Percentiles rank a stretch among this genome's conserved stretches.
phyloP scores from a whole-genome alignment of 306 rosid genomes.

The Cicer cuneatum region DNA sequence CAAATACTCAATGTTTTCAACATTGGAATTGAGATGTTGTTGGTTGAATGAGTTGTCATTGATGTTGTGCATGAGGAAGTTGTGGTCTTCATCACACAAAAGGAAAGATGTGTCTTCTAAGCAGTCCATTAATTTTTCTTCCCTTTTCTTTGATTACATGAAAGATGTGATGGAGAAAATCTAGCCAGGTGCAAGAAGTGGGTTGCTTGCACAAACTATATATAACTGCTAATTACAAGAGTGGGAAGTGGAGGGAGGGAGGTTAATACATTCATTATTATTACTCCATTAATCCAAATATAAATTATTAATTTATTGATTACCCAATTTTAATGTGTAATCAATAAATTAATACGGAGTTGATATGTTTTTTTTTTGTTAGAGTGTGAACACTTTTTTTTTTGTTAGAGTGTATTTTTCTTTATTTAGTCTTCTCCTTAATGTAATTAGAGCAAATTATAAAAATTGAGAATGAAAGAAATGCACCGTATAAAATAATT shows the following conservation, averaged over 20 bases:
- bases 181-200: not conserved
- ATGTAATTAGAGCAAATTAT: too few species aligned
- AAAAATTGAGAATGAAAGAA: too few species aligned
- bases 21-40: not conserved
- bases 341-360: too few species aligned
- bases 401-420: too few species aligned
- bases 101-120: not conserved
- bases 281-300: not conserved
- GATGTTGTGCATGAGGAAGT: not conserved
- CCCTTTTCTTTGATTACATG: not conserved
- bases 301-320: slow-evolving; percentile 22
- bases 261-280: not conserved
- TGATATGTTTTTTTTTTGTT: too few species aligned
- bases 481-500: too few species aligned
- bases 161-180: not conserved
- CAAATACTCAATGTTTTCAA: not conserved
- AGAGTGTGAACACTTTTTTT: too few species aligned
- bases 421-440: too few species aligned
- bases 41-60: not conserved
- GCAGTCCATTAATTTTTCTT: not conserved
- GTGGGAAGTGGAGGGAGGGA: not conserved
- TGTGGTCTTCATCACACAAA: slow-evolving; percentile 1
- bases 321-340: not conserved
- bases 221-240: not conserved
- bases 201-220: not conserved